A percentile compares a stretch with the other conserved stretches of the same genome.
Conservation (phyloP, 768 basidiomycete species). For the Auricularia heimuer region DNA sequence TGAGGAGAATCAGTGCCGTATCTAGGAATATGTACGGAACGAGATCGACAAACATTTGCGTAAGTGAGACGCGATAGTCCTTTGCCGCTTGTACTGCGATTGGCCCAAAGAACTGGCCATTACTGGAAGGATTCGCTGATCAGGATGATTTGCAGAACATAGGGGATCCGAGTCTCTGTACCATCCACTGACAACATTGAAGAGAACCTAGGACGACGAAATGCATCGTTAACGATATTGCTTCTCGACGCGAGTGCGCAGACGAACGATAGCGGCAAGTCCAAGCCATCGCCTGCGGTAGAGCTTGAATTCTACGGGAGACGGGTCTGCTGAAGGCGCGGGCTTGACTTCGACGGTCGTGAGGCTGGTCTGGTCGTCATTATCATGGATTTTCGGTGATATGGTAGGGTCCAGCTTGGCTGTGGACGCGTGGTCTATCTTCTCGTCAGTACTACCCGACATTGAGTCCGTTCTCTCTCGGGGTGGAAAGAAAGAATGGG, state of each 20-base stretch:
- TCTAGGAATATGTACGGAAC: background rate
- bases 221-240: background rate
- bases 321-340: background rate
- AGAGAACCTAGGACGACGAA: background rate
- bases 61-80: slow-evolving; percentile 56
- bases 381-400: no score
- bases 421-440: no score
- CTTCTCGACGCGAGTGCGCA: slow-evolving; percentile 6
- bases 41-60: slow-evolving; percentile 33
- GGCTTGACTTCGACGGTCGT: background rate
- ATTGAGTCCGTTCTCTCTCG: no score
- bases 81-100: slow-evolving; percentile 27
- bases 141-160: background rate
- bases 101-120: background rate
- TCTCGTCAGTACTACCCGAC: no score
- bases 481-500: no score
- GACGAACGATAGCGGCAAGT: slow-evolving; percentile 64
- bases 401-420: no score
- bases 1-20: background rate
- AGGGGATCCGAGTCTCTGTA: background rate
- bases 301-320: slow-evolving; percentile 36
- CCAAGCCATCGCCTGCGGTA: slow-evolving; percentile 80
- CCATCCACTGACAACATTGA: background rate
- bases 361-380: no score
- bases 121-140: background rate